phyloP scores from a whole-genome alignment of 2,329 filamentous ascomycete species.

The Akanthomyces lecanii region DNA sequence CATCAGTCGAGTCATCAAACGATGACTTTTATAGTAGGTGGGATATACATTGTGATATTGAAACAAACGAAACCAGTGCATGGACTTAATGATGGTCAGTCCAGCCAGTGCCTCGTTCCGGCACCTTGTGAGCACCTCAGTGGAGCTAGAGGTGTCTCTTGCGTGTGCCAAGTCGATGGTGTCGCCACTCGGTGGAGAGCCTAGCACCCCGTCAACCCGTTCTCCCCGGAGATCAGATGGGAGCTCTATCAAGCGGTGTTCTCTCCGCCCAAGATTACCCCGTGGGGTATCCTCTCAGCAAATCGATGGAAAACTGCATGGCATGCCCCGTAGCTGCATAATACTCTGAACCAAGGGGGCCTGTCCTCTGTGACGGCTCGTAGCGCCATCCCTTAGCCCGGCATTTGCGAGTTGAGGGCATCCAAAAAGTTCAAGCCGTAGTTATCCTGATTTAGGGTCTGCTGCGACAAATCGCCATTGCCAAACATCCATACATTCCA shows the following conservation, averaged over 20 bases:
- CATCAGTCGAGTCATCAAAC: not conserved
- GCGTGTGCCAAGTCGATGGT: not conserved
- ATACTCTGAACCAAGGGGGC: too few relatives aligned
- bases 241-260: not conserved
- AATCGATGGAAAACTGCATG: not conserved
- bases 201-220: not conserved
- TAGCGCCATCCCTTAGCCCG: slow-evolving; percentile 17
- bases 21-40: too few relatives aligned
- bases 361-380: not conserved
- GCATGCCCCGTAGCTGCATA: too few relatives aligned
- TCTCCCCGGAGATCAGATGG: not conserved
- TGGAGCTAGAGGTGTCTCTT: not conserved
- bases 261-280: slow-evolving; percentile 10
- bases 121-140: not conserved
- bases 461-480: slow-evolving; percentile 21
- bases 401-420: slow-evolving; percentile 27
- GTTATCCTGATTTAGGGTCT: slow-evolving; percentile 22
- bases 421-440: slow-evolving; percentile 25
- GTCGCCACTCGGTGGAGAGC: slow-evolving; percentile 1
- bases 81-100: not conserved
- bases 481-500: slow-evolving; percentile 29
- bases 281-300: slow-evolving; percentile 6
- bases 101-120: not conserved
- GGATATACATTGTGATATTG: not conserved
- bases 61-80: not conserved